Evolutionary conservation across 768 basidiomycete genomes (phyloP).

Genomic region (Cystoderma amianthinum): DNA sequence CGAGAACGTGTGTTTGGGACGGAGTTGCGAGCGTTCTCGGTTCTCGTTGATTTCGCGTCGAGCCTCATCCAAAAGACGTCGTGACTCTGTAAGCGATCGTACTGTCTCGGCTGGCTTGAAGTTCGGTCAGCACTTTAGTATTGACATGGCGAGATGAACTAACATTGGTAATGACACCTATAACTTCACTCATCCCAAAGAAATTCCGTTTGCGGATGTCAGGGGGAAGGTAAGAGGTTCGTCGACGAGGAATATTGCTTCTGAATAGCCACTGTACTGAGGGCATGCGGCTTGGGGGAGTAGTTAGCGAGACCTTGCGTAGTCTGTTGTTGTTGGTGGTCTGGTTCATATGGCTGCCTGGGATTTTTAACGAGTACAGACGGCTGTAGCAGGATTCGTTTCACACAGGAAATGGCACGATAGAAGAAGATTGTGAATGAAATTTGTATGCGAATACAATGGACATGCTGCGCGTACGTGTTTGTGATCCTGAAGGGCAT

Average conservation of each 20-base stretch:
- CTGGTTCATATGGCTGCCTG: slow-evolving; percentile 3
- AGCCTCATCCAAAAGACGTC: slow-evolving; percentile 69
- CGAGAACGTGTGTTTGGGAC: slow-evolving; percentile 72
- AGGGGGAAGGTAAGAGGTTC: slow-evolving; percentile 50
- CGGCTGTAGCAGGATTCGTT: background rate
- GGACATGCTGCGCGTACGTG: background rate
- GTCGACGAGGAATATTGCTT: slow-evolving; percentile 62
- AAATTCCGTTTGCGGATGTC: slow-evolving; percentile 65
- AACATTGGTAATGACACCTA: slow-evolving; percentile 72
- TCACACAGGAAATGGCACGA: background rate
- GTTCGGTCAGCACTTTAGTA: background rate
- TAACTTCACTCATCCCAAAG: slow-evolving; percentile 76
- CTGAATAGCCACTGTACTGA: slow-evolving; percentile 72
- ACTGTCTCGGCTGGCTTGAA: slow-evolving; percentile 73
- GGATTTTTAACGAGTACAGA: background rate
- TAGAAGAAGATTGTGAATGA: background rate
- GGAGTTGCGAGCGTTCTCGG: slow-evolving; percentile 57
- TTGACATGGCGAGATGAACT: slow-evolving; percentile 15
- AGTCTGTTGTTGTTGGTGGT: slow-evolving; percentile 15
- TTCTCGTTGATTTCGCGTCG: slow-evolving; percentile 67
- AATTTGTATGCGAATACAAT: background rate
- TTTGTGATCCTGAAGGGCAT: background rate
- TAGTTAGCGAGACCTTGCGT: slow-evolving; percentile 15
- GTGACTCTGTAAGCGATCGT: slow-evolving; percentile 74
- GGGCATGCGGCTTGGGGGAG: slow-evolving; percentile 16